These are phyloP conservation scores for Neotropicomus parvogracilis DNA, from an alignment of 1,284 basidiomycete species.

Conservation along the genomic window DNA sequence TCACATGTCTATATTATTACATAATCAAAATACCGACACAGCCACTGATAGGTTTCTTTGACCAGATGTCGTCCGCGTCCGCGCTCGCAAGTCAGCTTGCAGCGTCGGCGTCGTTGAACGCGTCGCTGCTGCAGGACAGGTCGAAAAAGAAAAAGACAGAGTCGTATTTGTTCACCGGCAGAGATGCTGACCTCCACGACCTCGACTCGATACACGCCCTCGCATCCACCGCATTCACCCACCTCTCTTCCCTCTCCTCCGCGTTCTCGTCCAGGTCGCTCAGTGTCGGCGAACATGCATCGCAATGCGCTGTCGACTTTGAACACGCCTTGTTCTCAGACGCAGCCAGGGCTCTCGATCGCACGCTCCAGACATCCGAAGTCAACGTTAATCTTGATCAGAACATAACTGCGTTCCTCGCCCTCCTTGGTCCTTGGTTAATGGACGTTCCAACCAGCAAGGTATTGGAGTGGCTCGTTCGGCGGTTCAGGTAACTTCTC, in stretches of 20 bases:
- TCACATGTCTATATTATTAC: neutral
- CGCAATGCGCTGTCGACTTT: constrained; percentile 45
- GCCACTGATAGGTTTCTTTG: no score
- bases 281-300: constrained; percentile 13
- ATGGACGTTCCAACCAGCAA: constrained; percentile 81
- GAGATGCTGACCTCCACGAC: constrained; percentile 80
- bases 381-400: constrained; percentile 61
- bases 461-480: constrained; percentile 94
- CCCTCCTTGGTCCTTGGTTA: constrained; percentile 75
- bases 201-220: constrained; percentile 85
- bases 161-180: constrained; percentile 84
- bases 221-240: constrained; percentile 77
- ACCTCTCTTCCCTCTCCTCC: constrained; percentile 67
- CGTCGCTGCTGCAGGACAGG: constrained; percentile 67
- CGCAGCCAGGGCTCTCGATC: constrained; percentile 70
- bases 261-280: constrained; percentile 36
- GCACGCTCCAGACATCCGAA: constrained; percentile 73
- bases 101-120: constrained; percentile 77
- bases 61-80: no score
- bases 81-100: constrained; percentile 85
- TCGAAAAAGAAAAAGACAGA: constrained; percentile 55
- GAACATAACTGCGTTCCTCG: constrained; percentile 63
- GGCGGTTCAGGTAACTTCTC: constrained; percentile 76
- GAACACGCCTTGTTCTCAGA: constrained; percentile 84
- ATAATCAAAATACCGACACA: neutral